Base-by-base conservation (phyloP, 164 flowering plant genomes). In the Aristolochia fimbriata region DNA sequence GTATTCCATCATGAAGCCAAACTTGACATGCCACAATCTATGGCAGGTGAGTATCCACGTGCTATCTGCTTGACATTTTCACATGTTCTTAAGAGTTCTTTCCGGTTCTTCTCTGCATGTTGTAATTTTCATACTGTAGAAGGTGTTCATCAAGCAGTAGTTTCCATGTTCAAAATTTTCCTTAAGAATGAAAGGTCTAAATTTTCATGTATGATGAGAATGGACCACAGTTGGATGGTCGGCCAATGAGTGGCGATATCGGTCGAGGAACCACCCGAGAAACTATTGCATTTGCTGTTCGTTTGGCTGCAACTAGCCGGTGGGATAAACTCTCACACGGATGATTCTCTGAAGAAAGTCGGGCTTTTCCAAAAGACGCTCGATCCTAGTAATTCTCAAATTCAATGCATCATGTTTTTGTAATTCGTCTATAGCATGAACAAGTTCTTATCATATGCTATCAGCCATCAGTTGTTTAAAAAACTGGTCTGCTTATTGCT, bases 201-300 rank as follows among this genome's bases (percentile, higher is more conserved):
- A 17, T 17, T 49, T 3, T 15, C 48, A 37, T 51, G 47, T 22
- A 19, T 64, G 48, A 48, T 37, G 12, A 50, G 52, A n/a, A 58
- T 12, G 10, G 67, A 22, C 67, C 50, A 51, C 57, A 88, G 97
- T 74, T 90, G 79, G 97, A 90, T 79, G 97, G 94, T 15, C 92
- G 90, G n/a, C 94, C 97, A 19, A 90, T 90, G 97, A 90, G 94
- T 63, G 94, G 97, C 67, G 97, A 90, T 68, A 87, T 90, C 70
- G 94, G 97, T 15, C 77, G 83, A 64, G 97, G 97, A 52, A 86
- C 97, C 61, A 86, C 97, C 15, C 77, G 82, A 67, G 84, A 82
- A 63, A 72, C 88, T 55, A 78, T 89, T 56, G 71, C 79, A 62
- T 89, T 89, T 73, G 89, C 90, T 33, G 72, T 59, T 65, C 78